Percentiles rank a stretch among this genome's conserved stretches.
Conservation (phyloP, 495 filamentous ascomycete genomes). For the Cercophora scortea region DNA sequence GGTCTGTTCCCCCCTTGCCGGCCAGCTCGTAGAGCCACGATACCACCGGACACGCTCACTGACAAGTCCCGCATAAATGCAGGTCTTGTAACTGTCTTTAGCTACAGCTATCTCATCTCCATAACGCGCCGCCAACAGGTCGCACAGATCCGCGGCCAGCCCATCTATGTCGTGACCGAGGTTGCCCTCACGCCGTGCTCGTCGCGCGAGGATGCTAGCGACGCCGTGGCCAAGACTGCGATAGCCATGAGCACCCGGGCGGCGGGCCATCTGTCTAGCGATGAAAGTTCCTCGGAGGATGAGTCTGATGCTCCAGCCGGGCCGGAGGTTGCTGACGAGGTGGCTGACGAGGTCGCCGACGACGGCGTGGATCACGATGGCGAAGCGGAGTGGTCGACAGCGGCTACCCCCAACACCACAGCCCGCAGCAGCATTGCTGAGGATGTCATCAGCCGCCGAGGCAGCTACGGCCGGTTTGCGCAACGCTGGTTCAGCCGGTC, state of each 20-base stretch:
- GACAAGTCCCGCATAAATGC: neutral
- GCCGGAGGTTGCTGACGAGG: constrained; percentile 15
- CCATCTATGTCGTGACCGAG: constrained; percentile 77
- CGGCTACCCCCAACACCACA: constrained; percentile 24
- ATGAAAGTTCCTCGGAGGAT: constrained; percentile 22
- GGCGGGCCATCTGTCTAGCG: constrained; percentile 25
- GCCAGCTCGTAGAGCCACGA: too few species aligned
- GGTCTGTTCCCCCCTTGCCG: constrained; percentile 41
- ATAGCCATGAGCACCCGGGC: constrained; percentile 34
- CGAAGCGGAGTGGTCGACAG: constrained; percentile 23
- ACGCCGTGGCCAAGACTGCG: constrained; percentile 58
- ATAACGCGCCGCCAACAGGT: constrained; percentile 82
- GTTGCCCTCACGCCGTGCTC: constrained; percentile 81
- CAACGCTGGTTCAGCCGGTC: constrained; percentile 81
- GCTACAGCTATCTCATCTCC: constrained; percentile 69
- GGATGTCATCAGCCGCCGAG: constrained; percentile 72
- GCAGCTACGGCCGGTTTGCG: constrained; percentile 80
- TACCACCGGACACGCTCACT: neutral
- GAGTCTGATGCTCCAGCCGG: constrained; percentile 20
- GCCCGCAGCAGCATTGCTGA: constrained; percentile 56
- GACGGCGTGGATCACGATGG: constrained; percentile 13
- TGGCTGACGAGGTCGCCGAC: constrained; percentile 19
- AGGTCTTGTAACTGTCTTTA: constrained; percentile 70
- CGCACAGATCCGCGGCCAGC: constrained; percentile 71
- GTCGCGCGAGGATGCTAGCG: constrained; percentile 63